Conservation (phyloP, 768 basidiomycete genomes). For the Cubamyces sp. region DNA sequence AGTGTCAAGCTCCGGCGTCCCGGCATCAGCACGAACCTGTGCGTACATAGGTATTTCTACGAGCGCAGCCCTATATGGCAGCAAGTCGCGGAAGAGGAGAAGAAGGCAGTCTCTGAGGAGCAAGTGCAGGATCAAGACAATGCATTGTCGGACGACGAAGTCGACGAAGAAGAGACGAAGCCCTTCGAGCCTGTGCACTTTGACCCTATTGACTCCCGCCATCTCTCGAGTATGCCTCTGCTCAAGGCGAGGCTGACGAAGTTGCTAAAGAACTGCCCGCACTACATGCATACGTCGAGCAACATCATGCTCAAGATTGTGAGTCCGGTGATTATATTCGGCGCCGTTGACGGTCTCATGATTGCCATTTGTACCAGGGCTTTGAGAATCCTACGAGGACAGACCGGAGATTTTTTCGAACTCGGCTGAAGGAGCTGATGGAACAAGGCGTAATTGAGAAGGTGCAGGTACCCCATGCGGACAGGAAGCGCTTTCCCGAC, state of each 20-base stretch:
- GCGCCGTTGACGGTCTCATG: background rate
- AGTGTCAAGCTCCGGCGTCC: constrained; percentile 80
- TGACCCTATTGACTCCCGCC: constrained; percentile 75
- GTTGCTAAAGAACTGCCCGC: constrained; percentile 69
- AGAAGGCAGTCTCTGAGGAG: constrained; percentile 45
- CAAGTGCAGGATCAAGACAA: constrained; percentile 36
- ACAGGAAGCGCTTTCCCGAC: constrained; percentile 45
- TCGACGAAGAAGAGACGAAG: constrained; percentile 25
- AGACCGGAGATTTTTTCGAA: constrained; percentile 83
- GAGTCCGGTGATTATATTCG: constrained; percentile 31
- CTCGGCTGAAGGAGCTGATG: constrained; percentile 71
- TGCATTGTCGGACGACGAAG: constrained; percentile 28
- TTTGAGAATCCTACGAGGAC: constrained; percentile 74
- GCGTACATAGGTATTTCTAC: constrained; percentile 85
- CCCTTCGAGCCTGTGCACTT: constrained; percentile 48
- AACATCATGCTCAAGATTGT: constrained; percentile 83
- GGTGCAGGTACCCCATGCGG: constrained; percentile 66
- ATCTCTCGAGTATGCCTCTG: constrained; percentile 75
- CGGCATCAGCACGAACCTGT: constrained; percentile 76
- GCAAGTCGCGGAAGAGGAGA: constrained; percentile 73
- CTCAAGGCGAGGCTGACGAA: constrained; percentile 73
- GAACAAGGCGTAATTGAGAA: constrained; percentile 76
- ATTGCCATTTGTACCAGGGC: constrained; percentile 54
- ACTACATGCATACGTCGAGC: constrained; percentile 70
- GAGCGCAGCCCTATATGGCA: constrained; percentile 78